Conservation (phyloP, 139 green algal species). For the Ettlia oleoabundans region DNA sequence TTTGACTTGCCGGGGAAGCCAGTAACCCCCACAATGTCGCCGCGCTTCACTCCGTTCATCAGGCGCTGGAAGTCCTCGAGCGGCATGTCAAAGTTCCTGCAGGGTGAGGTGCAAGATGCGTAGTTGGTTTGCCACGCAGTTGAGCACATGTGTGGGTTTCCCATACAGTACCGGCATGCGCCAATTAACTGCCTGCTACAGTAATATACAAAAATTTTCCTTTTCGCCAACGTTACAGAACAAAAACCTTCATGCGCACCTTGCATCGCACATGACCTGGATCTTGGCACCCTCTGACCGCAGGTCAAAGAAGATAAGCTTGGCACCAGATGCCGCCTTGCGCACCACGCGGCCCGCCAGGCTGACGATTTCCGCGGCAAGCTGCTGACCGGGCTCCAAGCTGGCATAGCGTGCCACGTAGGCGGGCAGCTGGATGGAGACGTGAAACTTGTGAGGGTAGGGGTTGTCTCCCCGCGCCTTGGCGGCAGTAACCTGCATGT, state of each 20-base stretch:
- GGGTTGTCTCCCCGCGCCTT: conserved; percentile 90
- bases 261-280: conserved; percentile 94
- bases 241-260: conserved; percentile 13
- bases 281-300: conserved; percentile 87
- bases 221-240: no score
- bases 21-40: conserved; percentile 95
- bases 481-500: conserved; percentile 58
- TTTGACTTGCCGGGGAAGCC: conserved; percentile 97
- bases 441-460: conserved; percentile 96
- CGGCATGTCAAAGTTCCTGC: conserved; percentile 71
- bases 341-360: conserved; percentile 78
- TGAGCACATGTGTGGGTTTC: background rate
- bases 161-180: no score
- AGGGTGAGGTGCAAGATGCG: background rate
- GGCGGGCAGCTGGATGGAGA: conserved; percentile 78
- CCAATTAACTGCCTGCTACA: no score
- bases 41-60: conserved; percentile 88
- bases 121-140: no score
- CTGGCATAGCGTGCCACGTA: conserved; percentile 82
- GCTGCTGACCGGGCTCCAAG: conserved; percentile 72
- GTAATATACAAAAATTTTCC: no score
- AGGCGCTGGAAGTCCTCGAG: conserved; percentile 79
- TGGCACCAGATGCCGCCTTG: conserved; percentile 88
- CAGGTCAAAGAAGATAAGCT: conserved; percentile 99
- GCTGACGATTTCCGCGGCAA: conserved; percentile 27